These are phyloP conservation scores for Nemania abortiva DNA, from an alignment of 2,329 filamentous ascomycete species.

Conservation along the genomic window DNA sequence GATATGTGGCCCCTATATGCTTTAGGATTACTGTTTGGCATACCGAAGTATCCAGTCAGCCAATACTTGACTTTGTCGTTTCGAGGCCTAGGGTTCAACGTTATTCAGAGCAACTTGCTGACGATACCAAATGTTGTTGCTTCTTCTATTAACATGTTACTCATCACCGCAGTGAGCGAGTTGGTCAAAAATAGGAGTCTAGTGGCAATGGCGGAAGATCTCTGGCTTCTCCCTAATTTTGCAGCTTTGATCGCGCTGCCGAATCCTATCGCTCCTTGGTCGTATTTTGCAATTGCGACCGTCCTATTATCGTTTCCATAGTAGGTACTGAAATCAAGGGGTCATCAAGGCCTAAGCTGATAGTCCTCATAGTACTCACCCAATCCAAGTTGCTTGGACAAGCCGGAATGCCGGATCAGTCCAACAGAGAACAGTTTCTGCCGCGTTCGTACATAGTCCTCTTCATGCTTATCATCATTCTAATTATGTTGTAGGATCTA, in stretches of 20 bases:
- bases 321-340: constrained; percentile 42
- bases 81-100: constrained; percentile 48
- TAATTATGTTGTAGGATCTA: constrained; percentile 58
- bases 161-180: constrained; percentile 65
- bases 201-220: constrained; percentile 60
- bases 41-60: constrained; percentile 60
- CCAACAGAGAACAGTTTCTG: constrained; percentile 66
- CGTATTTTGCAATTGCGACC: constrained; percentile 62
- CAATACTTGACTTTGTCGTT: constrained; percentile 48
- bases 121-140: constrained; percentile 62
- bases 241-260: constrained; percentile 59
- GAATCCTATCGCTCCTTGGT: constrained; percentile 57
- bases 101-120: constrained; percentile 66
- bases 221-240: constrained; percentile 68
- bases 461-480: constrained; percentile 45
- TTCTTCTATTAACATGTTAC: constrained; percentile 62
- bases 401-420: constrained; percentile 69
- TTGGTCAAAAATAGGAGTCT: constrained; percentile 62
- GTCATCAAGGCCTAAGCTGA: constrained; percentile 4
- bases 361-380: constrained; percentile 55
- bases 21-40: constrained; percentile 54
- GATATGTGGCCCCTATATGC: constrained; percentile 62
- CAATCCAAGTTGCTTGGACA: constrained; percentile 70
- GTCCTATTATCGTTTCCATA: constrained; percentile 65
- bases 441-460: constrained; percentile 47